These are phyloP conservation scores for Aureobasidium sp. DNA, from an alignment of 2,329 filamentous ascomycete species.

Conservation along the genomic window DNA sequence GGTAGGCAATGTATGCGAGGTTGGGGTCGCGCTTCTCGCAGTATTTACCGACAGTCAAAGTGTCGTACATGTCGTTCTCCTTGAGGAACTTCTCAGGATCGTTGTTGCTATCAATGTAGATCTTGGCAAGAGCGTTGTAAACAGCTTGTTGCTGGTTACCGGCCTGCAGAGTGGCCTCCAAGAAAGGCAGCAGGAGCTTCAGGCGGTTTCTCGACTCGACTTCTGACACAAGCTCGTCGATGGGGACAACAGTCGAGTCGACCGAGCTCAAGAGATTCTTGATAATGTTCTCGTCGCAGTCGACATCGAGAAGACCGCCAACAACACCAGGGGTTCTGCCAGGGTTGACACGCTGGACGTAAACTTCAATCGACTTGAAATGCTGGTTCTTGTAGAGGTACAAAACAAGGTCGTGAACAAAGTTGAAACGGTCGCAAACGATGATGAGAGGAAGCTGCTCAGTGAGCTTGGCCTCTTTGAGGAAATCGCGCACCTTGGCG, in stretches of 20 bases:
- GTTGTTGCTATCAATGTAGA: slow-evolving; percentile 98
- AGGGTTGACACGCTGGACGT: slow-evolving; percentile 95
- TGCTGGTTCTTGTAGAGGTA: slow-evolving; percentile 99
- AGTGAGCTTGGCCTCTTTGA: slow-evolving; percentile 87
- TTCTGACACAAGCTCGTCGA: slow-evolving; percentile 87
- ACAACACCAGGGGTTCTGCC: slow-evolving; percentile 84
- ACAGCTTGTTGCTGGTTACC: slow-evolving; percentile 96
- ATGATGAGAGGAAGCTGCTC: slow-evolving; percentile 97
- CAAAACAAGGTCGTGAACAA: slow-evolving; percentile 91
- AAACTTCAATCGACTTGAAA: slow-evolving; percentile 97
- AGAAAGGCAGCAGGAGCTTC: slow-evolving; percentile 91
- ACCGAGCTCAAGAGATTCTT: slow-evolving; percentile 84
- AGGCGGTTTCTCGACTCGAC: slow-evolving; percentile 94
- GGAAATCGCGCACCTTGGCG: slow-evolving; percentile 97
- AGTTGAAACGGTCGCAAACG: slow-evolving; percentile 98
- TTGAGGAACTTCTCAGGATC: slow-evolving; percentile 96
- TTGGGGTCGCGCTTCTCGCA: slow-evolving; percentile 98
- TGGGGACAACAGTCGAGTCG: slow-evolving; percentile 76
- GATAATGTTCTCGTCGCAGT: slow-evolving; percentile 94
- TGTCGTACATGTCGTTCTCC: slow-evolving; percentile 95
- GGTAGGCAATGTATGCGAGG: slow-evolving; percentile 87
- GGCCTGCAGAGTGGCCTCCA: slow-evolving; percentile 80
- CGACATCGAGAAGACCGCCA: slow-evolving; percentile 88
- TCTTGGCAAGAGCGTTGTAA: slow-evolving; percentile 96
- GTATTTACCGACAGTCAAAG: slow-evolving; percentile 88